Evolutionary conservation across 2,329 filamentous ascomycete species (phyloP).

Genomic region (Diaporthe sp.): DNA sequence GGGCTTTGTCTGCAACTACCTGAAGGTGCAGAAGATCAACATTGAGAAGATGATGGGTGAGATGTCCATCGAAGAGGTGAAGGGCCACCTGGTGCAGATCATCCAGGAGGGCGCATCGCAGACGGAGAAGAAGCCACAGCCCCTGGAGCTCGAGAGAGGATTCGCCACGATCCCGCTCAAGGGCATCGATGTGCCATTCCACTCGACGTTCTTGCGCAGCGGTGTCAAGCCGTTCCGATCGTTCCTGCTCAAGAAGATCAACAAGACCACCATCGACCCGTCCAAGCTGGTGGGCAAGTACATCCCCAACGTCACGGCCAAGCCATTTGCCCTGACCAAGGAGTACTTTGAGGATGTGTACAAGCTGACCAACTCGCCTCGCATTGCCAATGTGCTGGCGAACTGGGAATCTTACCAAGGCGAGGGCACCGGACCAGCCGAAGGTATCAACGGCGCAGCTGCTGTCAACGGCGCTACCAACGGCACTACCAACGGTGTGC

Average conservation of each 20-base stretch:
- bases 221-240: constrained; percentile 99
- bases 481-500: constrained; percentile 32
- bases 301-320: constrained; percentile 97
- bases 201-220: constrained; percentile 96
- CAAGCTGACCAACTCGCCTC: constrained; percentile 85
- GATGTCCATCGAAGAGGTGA: constrained; percentile 89
- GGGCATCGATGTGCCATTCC: constrained; percentile 99
- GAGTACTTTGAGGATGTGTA: constrained; percentile 99
- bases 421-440: constrained; percentile 51
- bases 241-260: constrained; percentile 99
- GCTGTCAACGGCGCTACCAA: constrained; percentile 35
- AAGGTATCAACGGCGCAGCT: constrained; percentile 31
- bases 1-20: constrained; percentile 89
- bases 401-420: constrained; percentile 86
- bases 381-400: constrained; percentile 84
- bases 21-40: constrained; percentile 97
- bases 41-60: constrained; percentile 93
- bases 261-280: constrained; percentile 98
- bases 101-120: constrained; percentile 89
- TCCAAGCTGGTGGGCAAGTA: constrained; percentile 98
- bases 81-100: constrained; percentile 89
- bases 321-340: constrained; percentile 94
- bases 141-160: constrained; percentile 91
- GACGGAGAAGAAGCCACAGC: constrained; percentile 89
- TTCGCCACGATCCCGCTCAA: constrained; percentile 97